These are phyloP conservation scores for Cyclotella choctawhatcheeana DNA, from an alignment of 108 stramenopile genomes.

Conservation along the genomic window DNA sequence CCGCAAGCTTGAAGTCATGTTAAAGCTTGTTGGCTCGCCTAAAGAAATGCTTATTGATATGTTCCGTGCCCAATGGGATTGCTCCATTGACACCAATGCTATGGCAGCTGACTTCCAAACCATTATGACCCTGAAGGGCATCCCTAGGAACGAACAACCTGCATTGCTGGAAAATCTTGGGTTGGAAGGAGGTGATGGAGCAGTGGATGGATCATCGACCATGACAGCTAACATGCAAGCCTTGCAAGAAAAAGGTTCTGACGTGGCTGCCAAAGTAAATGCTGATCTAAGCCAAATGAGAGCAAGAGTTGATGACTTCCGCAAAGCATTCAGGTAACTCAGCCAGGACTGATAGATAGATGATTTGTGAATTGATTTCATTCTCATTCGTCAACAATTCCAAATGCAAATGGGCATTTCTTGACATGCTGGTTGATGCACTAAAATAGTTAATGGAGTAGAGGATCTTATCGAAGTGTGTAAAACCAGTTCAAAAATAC, in stretches of 20 bases:
- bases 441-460: too few species aligned
- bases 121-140: constrained; percentile 93
- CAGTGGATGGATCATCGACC: constrained; percentile 67
- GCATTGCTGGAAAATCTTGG: constrained; percentile 88
- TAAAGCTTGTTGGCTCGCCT: constrained; percentile 97
- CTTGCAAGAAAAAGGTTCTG: constrained; percentile 63
- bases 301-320: constrained; percentile 80
- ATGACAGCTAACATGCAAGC: constrained; percentile 80
- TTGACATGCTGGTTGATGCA: too few species aligned
- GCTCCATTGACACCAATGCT: constrained; percentile 62
- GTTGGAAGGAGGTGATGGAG: constrained; percentile 67
- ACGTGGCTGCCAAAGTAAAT: constrained; percentile 75
- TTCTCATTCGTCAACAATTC: too few species aligned
- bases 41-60: constrained; percentile 89
- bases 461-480: too few species aligned
- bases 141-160: constrained; percentile 87
- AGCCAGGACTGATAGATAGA: too few species aligned
- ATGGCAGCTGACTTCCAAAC: constrained; percentile 80
- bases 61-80: constrained; percentile 89
- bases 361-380: too few species aligned
- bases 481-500: too few species aligned
- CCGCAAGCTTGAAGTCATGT: constrained; percentile 92
- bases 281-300: constrained; percentile 84
- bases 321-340: constrained; percentile 70
- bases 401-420: too few species aligned